phyloP scores from a whole-genome alignment of 768 basidiomycete genomes.

The Thelephora aurantiotincta region DNA sequence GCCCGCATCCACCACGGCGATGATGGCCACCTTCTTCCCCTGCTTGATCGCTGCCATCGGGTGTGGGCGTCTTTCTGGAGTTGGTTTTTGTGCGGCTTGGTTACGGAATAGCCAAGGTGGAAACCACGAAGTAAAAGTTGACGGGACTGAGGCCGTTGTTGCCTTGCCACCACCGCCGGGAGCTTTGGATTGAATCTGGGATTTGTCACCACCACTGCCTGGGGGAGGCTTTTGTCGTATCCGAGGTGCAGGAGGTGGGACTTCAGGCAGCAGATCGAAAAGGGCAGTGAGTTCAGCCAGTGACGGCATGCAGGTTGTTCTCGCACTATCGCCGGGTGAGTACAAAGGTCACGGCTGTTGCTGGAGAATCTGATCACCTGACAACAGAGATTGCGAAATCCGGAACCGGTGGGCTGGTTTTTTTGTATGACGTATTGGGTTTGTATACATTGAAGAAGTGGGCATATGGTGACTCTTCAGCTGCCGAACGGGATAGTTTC shows the following conservation, averaged over 20 bases:
- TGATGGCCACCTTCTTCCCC: constrained; percentile 70
- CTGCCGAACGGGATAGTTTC: constrained; percentile 6
- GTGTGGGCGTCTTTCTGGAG: constrained; percentile 32
- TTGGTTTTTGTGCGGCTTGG: constrained; percentile 11
- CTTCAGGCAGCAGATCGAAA: constrained; percentile 51
- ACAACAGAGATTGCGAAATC: constrained; percentile 83
- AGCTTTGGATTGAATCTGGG: background rate
- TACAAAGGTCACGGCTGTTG: background rate
- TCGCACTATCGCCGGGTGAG: constrained; percentile 38
- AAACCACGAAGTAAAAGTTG: constrained; percentile 2
- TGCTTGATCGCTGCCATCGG: constrained; percentile 73
- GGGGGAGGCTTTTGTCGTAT: constrained; percentile 14
- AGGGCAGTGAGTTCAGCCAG: constrained; percentile 63
- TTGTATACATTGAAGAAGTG: constrained; percentile 90
- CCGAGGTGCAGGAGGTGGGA: constrained; percentile 48
- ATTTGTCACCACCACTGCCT: background rate
- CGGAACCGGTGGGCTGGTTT: constrained; percentile 59
- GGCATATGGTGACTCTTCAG: constrained; percentile 43
- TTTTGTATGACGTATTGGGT: constrained; percentile 74
- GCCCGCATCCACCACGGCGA: constrained; percentile 83
- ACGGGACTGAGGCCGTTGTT: constrained; percentile 3
- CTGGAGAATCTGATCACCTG: constrained; percentile 33
- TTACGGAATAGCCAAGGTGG: background rate
- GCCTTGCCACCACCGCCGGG: background rate
- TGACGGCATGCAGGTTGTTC: constrained; percentile 71